These are phyloP conservation scores for Triticum urartu DNA, from an alignment of 176 grass and related monocot genomes.

Conservation along the genomic window DNA sequence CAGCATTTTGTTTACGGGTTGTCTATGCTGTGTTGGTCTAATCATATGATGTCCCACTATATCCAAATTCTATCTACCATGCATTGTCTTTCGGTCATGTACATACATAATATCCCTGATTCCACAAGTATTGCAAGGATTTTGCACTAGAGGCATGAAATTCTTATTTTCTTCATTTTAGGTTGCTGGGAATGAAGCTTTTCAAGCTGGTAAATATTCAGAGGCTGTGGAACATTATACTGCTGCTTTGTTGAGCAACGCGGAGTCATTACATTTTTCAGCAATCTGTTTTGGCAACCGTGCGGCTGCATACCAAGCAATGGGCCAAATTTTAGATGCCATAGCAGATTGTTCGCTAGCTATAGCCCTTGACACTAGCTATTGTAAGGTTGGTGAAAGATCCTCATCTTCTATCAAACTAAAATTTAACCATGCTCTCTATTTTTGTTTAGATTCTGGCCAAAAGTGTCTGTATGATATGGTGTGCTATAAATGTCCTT, in stretches of 20 bases:
- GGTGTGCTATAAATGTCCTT: not conserved
- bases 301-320: constrained; percentile 81
- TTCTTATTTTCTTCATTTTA: constrained; percentile 42
- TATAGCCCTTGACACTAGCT: constrained; percentile 68
- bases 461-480: not conserved
- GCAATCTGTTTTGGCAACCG: constrained; percentile 89
- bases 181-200: constrained; percentile 88
- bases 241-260: constrained; percentile 60
- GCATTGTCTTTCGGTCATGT: constrained; percentile 1
- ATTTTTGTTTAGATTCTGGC: constrained; percentile 14
- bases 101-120: constrained; percentile 2
- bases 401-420: constrained; percentile 17
- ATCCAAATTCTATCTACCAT: not conserved
- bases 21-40: not conserved
- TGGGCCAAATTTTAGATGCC: constrained; percentile 81
- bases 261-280: constrained; percentile 62
- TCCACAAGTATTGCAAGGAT: constrained; percentile 6
- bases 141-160: not conserved
- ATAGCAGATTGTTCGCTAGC: constrained; percentile 90
- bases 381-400: constrained; percentile 69
- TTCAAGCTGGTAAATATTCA: constrained; percentile 74
- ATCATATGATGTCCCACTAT: constrained; percentile 8
- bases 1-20: constrained; percentile 18
- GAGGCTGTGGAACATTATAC: constrained; percentile 86
- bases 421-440: not conserved